These are phyloP conservation scores for Phaffomyces opuntiae DNA, from an alignment of 805 yeast genomes.

Conservation along the genomic window DNA sequence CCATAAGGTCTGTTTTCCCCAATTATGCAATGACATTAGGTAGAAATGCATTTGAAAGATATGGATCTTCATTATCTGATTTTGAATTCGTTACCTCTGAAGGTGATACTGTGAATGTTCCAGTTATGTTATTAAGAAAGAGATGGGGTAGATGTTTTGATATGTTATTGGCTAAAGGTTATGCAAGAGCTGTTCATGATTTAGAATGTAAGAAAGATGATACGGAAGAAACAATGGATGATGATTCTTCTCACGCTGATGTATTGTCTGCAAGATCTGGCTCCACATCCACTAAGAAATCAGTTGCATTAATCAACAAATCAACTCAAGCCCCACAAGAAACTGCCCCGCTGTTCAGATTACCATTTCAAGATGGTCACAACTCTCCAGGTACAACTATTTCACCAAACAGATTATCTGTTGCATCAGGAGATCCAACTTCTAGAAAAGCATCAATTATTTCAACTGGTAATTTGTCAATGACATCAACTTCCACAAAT, in stretches of 20 bases:
- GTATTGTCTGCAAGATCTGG: conserved; percentile 11
- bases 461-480: conserved; percentile 27
- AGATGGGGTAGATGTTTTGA: conserved; percentile 77
- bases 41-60: conserved; percentile 63
- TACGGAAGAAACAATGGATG: conserved; percentile 3
- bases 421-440: conserved; percentile 8
- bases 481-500: conserved; percentile 20
- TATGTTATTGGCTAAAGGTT: conserved; percentile 52
- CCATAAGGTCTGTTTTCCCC: conserved; percentile 64
- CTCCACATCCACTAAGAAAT: conserved; percentile 14
- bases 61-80: conserved; percentile 57
- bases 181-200: conserved; percentile 43
- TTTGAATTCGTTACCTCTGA: conserved; percentile 66
- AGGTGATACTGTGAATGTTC: conserved; percentile 61
- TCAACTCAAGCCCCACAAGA: conserved; percentile 6
- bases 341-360: conserved; percentile 50
- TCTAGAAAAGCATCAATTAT: conserved; percentile 34
- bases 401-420: conserved; percentile 2
- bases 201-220: conserved; percentile 19
- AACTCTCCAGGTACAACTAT: conserved; percentile 8
- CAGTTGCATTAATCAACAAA: conserved; percentile 20
- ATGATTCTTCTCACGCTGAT: conserved; percentile 7
- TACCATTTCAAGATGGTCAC: conserved; percentile 55
- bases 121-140: conserved; percentile 52
- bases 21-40: conserved; percentile 75